These are phyloP conservation scores for Dinochytrium kinnereticum DNA, from an alignment of 371 early-diverging fungal genomes.

Conservation along the genomic window DNA sequence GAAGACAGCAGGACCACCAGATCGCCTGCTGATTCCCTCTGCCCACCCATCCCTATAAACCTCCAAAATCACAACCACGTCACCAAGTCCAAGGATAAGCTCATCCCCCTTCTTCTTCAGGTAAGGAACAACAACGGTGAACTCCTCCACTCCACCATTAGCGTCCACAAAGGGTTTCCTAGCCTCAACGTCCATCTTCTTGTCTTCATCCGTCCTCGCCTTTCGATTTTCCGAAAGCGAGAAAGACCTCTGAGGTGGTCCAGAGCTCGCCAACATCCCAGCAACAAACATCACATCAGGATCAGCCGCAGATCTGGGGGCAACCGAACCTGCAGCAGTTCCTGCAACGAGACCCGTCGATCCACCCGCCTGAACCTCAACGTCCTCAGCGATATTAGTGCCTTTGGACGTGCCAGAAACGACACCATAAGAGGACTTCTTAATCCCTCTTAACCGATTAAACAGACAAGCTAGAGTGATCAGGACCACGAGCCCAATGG, in stretches of 20 bases:
- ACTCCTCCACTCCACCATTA: constrained; percentile 34
- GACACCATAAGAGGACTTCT: constrained; percentile 7
- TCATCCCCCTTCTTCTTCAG: constrained; percentile 35
- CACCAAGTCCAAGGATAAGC: constrained; percentile 36
- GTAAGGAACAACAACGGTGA: constrained; percentile 35
- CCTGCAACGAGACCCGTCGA: background rate
- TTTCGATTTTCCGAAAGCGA: constrained; percentile 27
- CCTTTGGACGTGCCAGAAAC: background rate
- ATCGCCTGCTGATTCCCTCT: constrained; percentile 38
- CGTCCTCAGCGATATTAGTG: background rate
- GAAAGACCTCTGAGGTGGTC: constrained; percentile 30
- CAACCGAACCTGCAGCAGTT: background rate
- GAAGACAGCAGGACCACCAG: constrained; percentile 46
- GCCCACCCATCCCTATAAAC: constrained; percentile 49
- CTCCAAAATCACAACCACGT: constrained; percentile 32
- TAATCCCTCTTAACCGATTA: background rate
- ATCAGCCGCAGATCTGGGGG: background rate
- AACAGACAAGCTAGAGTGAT: background rate
- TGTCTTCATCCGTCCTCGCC: constrained; percentile 17
- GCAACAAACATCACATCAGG: background rate
- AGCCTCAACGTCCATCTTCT: constrained; percentile 23
- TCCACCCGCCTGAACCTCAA: background rate
- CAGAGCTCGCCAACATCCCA: background rate
- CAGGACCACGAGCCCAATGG: constrained; percentile 8
- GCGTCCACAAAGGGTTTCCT: constrained; percentile 36